Conservation (phyloP, 2,329 filamentous ascomycete species). For the Colletotrichum plurivorum region DNA sequence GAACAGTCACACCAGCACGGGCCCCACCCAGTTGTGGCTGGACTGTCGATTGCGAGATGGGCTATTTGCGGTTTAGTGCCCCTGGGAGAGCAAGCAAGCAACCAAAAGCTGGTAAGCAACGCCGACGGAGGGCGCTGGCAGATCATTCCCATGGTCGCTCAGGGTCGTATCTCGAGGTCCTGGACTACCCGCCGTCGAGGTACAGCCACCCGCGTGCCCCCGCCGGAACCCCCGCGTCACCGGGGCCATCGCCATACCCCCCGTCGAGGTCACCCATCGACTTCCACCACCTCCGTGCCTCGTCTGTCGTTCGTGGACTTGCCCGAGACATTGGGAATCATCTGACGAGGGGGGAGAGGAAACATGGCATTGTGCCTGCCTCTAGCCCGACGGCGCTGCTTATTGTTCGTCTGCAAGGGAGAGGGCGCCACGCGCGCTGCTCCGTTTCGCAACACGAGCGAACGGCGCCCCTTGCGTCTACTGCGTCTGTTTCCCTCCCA, state of each 20-base stretch:
- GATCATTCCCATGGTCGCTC: too few relatives aligned
- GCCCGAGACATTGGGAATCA: constrained; percentile 35
- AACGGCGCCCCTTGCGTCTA: constrained; percentile 7
- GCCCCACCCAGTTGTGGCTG: constrained; percentile 30
- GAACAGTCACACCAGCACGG: constrained; percentile 29
- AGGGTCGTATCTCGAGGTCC: constrained; percentile 14
- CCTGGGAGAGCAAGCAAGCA: neutral
- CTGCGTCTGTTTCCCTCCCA: neutral
- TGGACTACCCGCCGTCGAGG: constrained; percentile 7
- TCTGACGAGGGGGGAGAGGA: constrained; percentile 17
- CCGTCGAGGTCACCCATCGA: constrained; percentile 1
- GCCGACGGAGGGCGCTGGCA: too few relatives aligned
- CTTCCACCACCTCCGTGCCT: constrained; percentile 1
- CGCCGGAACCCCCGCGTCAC: constrained; percentile 1
- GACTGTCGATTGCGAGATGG: neutral
- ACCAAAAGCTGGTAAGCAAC: too few relatives aligned
- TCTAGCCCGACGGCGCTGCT: neutral
- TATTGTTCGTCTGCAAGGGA: constrained; percentile 4
- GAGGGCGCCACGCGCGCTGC: neutral
- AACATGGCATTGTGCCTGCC: constrained; percentile 13
- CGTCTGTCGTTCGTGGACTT: neutral
- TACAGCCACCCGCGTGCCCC: constrained; percentile 20
- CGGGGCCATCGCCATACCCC: constrained; percentile 3
- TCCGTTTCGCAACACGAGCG: constrained; percentile 1
- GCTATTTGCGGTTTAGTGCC: constrained; percentile 25